phyloP scores from a whole-genome alignment of 179 eudicot genomes.

The Vitellaria paradoxa region DNA sequence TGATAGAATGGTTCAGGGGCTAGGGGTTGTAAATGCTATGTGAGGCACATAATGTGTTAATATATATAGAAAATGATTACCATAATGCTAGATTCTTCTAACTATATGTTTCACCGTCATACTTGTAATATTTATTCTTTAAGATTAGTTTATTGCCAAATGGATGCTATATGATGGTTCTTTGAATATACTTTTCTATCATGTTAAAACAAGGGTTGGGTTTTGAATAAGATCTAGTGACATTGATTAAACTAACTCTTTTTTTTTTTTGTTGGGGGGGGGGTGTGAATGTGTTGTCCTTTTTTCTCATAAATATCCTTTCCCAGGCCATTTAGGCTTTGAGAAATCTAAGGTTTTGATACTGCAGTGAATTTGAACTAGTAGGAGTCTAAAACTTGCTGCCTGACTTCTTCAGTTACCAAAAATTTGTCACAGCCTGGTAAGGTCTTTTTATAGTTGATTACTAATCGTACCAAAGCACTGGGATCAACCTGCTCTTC shows the following conservation, averaged over 20 bases:
- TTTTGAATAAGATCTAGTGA: background rate
- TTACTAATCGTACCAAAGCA: background rate
- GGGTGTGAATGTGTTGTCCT: no score
- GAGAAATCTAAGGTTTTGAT: background rate
- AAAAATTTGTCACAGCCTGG: no score
- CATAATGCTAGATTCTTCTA: no score
- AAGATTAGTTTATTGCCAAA: background rate
- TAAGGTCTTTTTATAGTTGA: background rate
- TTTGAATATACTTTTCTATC: background rate
- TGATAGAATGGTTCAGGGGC: background rate
- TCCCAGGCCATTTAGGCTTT: background rate
- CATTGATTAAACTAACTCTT: background rate
- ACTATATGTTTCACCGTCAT: no score
- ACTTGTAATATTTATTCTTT: no score
- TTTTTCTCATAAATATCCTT: background rate
- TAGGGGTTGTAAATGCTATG: background rate
- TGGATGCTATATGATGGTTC: background rate
- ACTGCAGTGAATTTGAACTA: background rate
- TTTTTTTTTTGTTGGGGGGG: no score
- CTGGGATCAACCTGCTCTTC: background rate
- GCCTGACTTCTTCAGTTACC: no score
- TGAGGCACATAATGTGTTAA: background rate
- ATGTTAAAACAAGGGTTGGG: conserved; percentile 2
- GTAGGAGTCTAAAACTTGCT: background rate
- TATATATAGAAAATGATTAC: background rate